Evolutionary conservation across 1,139 yeast genomes (phyloP), one percentile per base, ranked within the genome.

Genomic region (Candida dubliniensis): DNA sequence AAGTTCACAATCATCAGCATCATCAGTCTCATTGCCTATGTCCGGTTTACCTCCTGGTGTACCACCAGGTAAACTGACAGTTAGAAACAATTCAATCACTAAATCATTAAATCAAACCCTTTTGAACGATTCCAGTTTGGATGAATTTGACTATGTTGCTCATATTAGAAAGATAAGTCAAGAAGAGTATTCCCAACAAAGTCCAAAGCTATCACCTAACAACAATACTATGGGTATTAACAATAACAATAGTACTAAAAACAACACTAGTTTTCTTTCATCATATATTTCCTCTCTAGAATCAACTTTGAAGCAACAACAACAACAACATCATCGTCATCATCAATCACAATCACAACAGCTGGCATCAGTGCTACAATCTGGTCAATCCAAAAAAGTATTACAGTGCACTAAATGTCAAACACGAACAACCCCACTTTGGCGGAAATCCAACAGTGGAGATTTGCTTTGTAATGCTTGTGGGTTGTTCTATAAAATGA

Each of bases 391-490:
- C 38, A 60, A 64, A 45, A 66, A 65, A 43, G 47, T 60, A 1
- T 55, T 71, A 32, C 74, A 70, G 48, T 74, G 79, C 47, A 58
- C 75, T 33, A 73, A 74, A 55, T 74, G 79, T 52, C 70, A 67
- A 38, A 73, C 79, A 8, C 64, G 60, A 46, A 72, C 78, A 2
- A 73, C 79, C 2, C 78, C 79, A 3, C 57, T 74, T 12, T 74
- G 79, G 79, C 60, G 79, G 39, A 71, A 69, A 47, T 61, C 75
- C n/a, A 67, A 63, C 52, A 63, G 64, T 40, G 77, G 78, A 2
- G 75, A 70, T 45, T 62, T 74, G 41, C 58, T 74, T 30, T 74
- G 79, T 52, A 74, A 74, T 52, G 79, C 78, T 0, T 74, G 79
- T 54, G 79, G 79, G 3, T 63, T 74, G 42, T 73, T 73, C 51